Base-by-base conservation (phyloP, 1,139 yeast genomes). In the Suhomyces atakaporum region DNA sequence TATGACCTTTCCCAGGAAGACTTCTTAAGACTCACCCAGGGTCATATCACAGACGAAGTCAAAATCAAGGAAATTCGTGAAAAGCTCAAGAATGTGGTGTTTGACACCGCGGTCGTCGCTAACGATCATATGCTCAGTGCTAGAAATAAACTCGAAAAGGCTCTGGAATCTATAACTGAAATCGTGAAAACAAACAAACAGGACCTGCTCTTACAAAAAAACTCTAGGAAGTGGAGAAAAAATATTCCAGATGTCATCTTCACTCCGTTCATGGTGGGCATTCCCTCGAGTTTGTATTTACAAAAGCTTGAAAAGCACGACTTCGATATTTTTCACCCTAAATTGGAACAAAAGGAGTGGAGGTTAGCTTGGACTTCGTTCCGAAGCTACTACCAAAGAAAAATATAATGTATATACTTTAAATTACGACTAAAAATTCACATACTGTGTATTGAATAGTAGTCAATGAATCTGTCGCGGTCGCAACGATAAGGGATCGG, bases 61-160 rank as follows among this genome's bases (percentile, higher is more conserved):
- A 55, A 57, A 5, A 51, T 53, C 2, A 49, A 47, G 12, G 71
- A 51, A 6, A 50, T 63, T 8, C 48, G 66, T 19, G 68, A 67
- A 10, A 62, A 63, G 46, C 54, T 86, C 39, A 72, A 76, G 43
- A 79, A 82, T 50, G 78, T 81, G 8, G 71, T 84, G 0, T 87
- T 75, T 50, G 88, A 82, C 34, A 76, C 84, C 1, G 87, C 95
- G 1, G 75, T 83, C 2, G 63, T 75, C 1, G 94, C 95, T 2
- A 86, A 87, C 60, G 96, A 87, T 56, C 95, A 87, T 56, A 58
- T 87, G 11, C 58, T 86, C 6, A 68, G 89, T 1, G 90, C 95
- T 1, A 63, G 84, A 36, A 57, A 67, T 11, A 78, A 84, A 48
- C 56, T 84, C 13, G 40, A 50, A 1, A 56, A 64, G 31, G 55